Percentiles rank a stretch among this genome's conserved stretches.
phyloP scores from a whole-genome alignment of 1,139 yeast genomes.

The Zygoascus hellenicus region DNA sequence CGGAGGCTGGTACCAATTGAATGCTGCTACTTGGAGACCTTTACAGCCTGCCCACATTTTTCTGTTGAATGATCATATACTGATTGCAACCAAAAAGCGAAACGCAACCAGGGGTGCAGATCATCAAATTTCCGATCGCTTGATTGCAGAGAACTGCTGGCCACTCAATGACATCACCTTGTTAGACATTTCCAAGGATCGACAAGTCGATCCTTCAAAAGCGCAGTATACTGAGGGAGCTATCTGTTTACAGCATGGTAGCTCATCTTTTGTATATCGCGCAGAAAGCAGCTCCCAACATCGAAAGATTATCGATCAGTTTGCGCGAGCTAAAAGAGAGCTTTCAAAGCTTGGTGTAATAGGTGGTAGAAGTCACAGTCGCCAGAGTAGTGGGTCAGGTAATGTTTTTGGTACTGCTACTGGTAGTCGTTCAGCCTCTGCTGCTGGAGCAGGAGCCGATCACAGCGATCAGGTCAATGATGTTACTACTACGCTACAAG shows the following conservation, averaged over 20 bases:
- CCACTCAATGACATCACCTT: constrained; percentile 59
- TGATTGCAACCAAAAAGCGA: constrained; percentile 64
- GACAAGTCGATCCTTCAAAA: constrained; percentile 5
- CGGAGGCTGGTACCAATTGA: constrained; percentile 82
- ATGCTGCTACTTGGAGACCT: constrained; percentile 81
- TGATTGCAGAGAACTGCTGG: constrained; percentile 78
- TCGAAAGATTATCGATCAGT: constrained; percentile 51
- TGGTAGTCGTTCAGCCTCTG: background rate
- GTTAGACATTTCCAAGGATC: constrained; percentile 32
- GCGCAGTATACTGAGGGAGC: constrained; percentile 28
- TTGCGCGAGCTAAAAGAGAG: constrained; percentile 61
- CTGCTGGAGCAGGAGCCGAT: background rate
- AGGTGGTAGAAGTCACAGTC: background rate
- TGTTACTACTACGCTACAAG: constrained; percentile 10
- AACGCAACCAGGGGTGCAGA: constrained; percentile 28
- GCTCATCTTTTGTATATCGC: constrained; percentile 55
- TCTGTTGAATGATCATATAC: constrained; percentile 67
- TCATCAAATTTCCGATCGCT: constrained; percentile 28
- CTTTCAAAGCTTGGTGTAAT: constrained; percentile 32
- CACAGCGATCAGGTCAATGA: constrained; percentile 6
- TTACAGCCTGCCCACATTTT: constrained; percentile 72
- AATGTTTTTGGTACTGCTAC: background rate
- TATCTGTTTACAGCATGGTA: constrained; percentile 38
- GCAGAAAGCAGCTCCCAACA: constrained; percentile 60
- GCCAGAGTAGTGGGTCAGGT: constrained; percentile 1